Evolutionary conservation across 73 alveolate genomes (phyloP), one percentile per base, ranked within the genome.

Genomic region (Durusdinium trenchii): DNA sequence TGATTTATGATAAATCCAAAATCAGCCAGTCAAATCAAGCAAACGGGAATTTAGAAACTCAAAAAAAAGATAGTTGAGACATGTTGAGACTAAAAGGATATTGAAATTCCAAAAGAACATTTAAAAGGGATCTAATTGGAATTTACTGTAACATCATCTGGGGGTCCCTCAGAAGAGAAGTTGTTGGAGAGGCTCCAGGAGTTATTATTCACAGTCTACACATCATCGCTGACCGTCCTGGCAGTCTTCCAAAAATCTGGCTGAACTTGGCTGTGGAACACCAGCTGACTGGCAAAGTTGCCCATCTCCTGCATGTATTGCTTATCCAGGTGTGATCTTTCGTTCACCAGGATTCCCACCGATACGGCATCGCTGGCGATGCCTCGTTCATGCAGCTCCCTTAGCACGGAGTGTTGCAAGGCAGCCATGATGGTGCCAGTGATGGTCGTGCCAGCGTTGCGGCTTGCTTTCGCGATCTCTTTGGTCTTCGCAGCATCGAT

Each of bases 241-340:
- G 96, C 96, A 20, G 96, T 64, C 86, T 89, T 71, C 96, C 96
- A 89, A 45, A 89, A 89, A 40, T 89, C 96, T 6, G 96, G 84
- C 71, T 89, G 96, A 32, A 64, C 86, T 50, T 89, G 86, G 90
- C 90, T 79, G 46, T 79, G 90, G 6, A 79, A 67, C 16, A 46
- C 46, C 69, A 79, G 69, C 90, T 79, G 1, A 32, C 73, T 60
- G 73, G 73, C 73, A 32, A 60, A 2, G 1, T 23, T 60, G 9
- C 18, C 28, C 28, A 51, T 9, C 84, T 73, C 90, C 90, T 79
- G 90, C 90, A 79, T 79, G 90, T 79, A 79, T 79, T 79, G 90
- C 90, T 79, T 79, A 67, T 46, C 96, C 43, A 89, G 73, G 23
- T 62, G 64, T n/a, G 96, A 89, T 42, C 96, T 84, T 50, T 89